Percentiles rank a stretch among this genome's conserved stretches.
These are phyloP conservation scores for Wickerhamomyces xylosicus DNA, from an alignment of 805 yeast genomes.

Conservation along the genomic window DNA sequence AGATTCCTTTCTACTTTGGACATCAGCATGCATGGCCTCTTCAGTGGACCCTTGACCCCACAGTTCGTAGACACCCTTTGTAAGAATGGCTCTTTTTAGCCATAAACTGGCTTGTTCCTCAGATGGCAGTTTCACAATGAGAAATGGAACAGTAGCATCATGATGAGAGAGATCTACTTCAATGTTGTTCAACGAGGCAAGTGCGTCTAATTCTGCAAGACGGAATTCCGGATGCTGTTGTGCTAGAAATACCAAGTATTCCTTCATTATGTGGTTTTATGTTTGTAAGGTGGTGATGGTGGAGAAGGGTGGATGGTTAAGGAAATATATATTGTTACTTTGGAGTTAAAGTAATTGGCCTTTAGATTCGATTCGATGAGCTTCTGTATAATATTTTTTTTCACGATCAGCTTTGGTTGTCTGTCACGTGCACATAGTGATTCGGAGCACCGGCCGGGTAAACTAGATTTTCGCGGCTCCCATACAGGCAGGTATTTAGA, in stretches of 20 bases:
- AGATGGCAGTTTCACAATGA: slow-evolving; percentile 52
- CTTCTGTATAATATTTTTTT: too few species aligned
- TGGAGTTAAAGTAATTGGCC: too few species aligned
- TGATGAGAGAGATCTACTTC: slow-evolving; percentile 49
- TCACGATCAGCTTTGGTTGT: too few species aligned
- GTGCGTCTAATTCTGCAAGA: slow-evolving; percentile 70
- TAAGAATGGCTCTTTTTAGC: slow-evolving; percentile 57
- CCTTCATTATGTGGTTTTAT: too few species aligned
- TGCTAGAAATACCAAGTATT: slow-evolving; percentile 74
- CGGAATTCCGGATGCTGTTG: slow-evolving; percentile 77
- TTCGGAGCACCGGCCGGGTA: too few species aligned
- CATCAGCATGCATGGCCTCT: slow-evolving; percentile 44
- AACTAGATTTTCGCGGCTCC: too few species aligned
- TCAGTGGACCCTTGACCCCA: slow-evolving; percentile 64
- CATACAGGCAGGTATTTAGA: too few species aligned
- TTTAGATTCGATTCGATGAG: too few species aligned
- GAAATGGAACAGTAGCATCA: slow-evolving; percentile 54
- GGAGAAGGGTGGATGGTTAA: too few species aligned
- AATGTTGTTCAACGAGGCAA: slow-evolving; percentile 57
- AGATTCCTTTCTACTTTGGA: slow-evolving; percentile 19
- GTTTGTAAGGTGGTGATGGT: too few species aligned
- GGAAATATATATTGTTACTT: too few species aligned
- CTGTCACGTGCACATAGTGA: too few species aligned
- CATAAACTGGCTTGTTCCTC: slow-evolving; percentile 60
- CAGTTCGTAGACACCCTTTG: slow-evolving; percentile 70